Base-by-base conservation (phyloP, 225 moss, liverwort and hornwort genomes). In the Bryoerythrophyllum caledonicum region DNA sequence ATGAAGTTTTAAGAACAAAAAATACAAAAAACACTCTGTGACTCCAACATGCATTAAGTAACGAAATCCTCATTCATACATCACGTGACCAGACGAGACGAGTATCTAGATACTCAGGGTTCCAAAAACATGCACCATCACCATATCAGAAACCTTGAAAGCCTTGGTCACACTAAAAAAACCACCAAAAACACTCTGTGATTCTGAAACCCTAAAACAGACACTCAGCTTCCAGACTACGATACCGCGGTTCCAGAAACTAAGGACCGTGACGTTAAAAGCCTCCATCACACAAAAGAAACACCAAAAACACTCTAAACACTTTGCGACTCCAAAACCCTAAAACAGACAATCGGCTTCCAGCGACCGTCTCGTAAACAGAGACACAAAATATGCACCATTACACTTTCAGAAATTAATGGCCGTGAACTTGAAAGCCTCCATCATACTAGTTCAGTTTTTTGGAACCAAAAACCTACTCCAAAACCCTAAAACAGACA, bases 291-390 rank as follows among this genome's bases (percentile, higher is more conserved):
- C n/a, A n/a, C n/a, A 34, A 32, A 51, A 9, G n/a, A 28, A 57
- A 49, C 34, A 20, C 23, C 32, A 19, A 14, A 44, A 44, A 12
- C 44, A 44, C 44, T 44, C 17, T 38, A 3, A 0, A n/a, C n/a
- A n/a, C n/a, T n/a, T n/a, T n/a, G n/a, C n/a, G 19, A 38, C 52
- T 74, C 61, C 38, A 20, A 10, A 80, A 57, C 75, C 75, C 65
- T 65, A 68, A 25, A 40, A 49, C 40, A 15, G 5, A 16, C 17
- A 34, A 20, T 25, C 6, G 44, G 7, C 28, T 52, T 16, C 37
- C 46, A 38, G 48, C 53, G 12, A 55, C 25, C 46, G 64, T 19
- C 13, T 24, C 16, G 2, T 8, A 1, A 40, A 51, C 16, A 46
- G 41, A 20, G 55, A 11, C 19, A 21, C 17, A 26, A 5, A 30